Base-by-base conservation (phyloP, 345 rosid species). In the Eucalyptus urophylla region DNA sequence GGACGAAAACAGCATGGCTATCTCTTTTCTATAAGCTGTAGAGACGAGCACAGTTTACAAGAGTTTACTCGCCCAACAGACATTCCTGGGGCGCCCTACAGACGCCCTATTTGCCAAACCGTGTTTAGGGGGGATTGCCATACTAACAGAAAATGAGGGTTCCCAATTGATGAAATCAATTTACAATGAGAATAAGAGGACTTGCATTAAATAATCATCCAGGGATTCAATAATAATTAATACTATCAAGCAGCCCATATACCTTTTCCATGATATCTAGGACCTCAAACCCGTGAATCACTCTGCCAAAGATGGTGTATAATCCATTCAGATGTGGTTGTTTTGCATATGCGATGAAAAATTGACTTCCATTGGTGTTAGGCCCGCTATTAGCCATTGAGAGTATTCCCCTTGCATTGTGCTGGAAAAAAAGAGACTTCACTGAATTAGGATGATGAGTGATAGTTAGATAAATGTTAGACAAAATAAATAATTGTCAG, bases 231-330 rank as follows among this genome's bases (percentile, higher is more conserved):
- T 43, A 67, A n/a, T 49, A n/a, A 65, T 2, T 24, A 44, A 80
- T 65, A 50, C 67, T 86, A 49, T 45, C 51, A 45, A 56, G 86
- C 88, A 87, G 81, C 12, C 67, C 80, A 69, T 21, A 45, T 92
- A 97, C 99, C 99, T 98, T 98, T 90, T 98, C 99, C 99, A 98
- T 98, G 85, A 98, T 89, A 94, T 98, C 99, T 89, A 98, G 98
- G 67, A 98, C 98, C 93, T 98, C 99, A 89, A 98, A 98, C 45
- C 99, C 99, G 89, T 98, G 99, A 91, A 98, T 98, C 88, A 98
- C 99, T 92, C 91, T 94, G 92, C 99, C 99, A 87, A 98, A 96
- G 86, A 97, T 91, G 27, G 99, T 97, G 95, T 98, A 97, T 86
- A 95, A 87, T 87, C 99, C 99, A 90, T 98, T 97, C 80, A 98